A percentile compares a stretch with the other conserved stretches of the same genome.
These are phyloP conservation scores for Tuber umbilicatum DNA, from an alignment of 495 filamentous ascomycete species.

Conservation along the genomic window DNA sequence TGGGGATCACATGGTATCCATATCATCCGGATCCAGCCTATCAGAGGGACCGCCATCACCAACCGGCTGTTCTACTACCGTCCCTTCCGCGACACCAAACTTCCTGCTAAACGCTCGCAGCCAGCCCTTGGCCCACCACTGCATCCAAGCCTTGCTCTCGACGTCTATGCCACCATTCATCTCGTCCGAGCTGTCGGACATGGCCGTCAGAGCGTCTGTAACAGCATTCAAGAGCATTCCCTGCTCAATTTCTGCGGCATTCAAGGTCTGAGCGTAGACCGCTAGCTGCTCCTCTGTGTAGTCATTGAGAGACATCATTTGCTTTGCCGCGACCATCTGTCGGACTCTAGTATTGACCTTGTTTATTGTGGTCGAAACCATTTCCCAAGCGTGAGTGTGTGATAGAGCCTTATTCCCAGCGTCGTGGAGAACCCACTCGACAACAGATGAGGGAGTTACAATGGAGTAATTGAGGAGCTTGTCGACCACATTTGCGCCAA, in stretches of 20 bases:
- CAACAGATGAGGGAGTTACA: constrained; percentile 69
- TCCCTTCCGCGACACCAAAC: constrained; percentile 73
- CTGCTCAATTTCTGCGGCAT: constrained; percentile 63
- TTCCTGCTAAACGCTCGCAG: constrained; percentile 74
- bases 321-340: constrained; percentile 62
- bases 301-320: constrained; percentile 40
- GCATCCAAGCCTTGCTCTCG: constrained; percentile 58
- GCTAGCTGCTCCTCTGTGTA: constrained; percentile 48
- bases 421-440: constrained; percentile 77
- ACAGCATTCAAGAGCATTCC: constrained; percentile 70
- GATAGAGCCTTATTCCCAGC: constrained; percentile 63
- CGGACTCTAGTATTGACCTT: constrained; percentile 89
- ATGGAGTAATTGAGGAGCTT: constrained; percentile 98
- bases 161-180: constrained; percentile 48
- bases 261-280: constrained; percentile 59
- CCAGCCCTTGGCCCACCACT: constrained; percentile 80
- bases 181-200: constrained; percentile 61
- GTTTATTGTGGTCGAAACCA: constrained; percentile 75
- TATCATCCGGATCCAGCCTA: constrained; percentile 30
- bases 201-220: constrained; percentile 67
- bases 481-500: constrained; percentile 89
- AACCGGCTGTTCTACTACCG: constrained; percentile 30
- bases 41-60: not conserved
- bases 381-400: constrained; percentile 73
- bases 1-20: constrained; percentile 29